Percentiles rank a stretch among this genome's conserved stretches.
Evolutionary conservation across 306 rosid species (phyloP).

Genomic region (Castanea sativa): DNA sequence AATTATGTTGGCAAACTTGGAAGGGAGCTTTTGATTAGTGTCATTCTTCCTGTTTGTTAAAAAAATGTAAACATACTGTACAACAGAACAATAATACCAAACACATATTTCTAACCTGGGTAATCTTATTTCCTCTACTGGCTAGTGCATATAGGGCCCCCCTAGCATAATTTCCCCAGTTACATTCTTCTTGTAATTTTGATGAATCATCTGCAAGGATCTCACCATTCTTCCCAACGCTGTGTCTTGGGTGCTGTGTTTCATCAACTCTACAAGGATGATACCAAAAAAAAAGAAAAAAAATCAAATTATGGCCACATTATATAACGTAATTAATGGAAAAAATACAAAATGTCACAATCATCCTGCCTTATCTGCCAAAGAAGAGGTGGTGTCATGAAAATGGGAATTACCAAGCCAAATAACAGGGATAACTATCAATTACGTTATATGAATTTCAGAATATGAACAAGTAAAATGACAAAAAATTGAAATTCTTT

Average conservation of each 20-base stretch:
- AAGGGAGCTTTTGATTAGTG: background rate
- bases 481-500: background rate
- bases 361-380: background rate
- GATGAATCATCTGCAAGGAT: constrained; percentile 35
- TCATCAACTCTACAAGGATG: constrained; percentile 62
- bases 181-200: constrained; percentile 47
- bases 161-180: constrained; percentile 94
- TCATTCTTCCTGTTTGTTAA: background rate
- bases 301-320: constrained; percentile 18
- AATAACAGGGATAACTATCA: constrained; percentile 9
- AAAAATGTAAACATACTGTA: constrained; percentile 7
- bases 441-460: background rate
- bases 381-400: constrained; percentile 3
- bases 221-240: constrained; percentile 18
- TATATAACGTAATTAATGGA: background rate
- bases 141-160: constrained; percentile 81
- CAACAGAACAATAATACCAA: constrained; percentile 4
- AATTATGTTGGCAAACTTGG: too few relatives aligned
- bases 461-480: background rate
- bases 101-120: constrained; percentile 53
- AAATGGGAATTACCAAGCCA: constrained; percentile 13
- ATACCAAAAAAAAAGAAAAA: constrained; percentile 6
- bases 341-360: constrained; percentile 14
- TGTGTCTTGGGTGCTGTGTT: constrained; percentile 36
- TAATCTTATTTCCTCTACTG: constrained; percentile 46